Evolutionary conservation across 2,329 filamentous ascomycete genomes (phyloP).

Genomic region (Sclerotinia nivalis): DNA sequence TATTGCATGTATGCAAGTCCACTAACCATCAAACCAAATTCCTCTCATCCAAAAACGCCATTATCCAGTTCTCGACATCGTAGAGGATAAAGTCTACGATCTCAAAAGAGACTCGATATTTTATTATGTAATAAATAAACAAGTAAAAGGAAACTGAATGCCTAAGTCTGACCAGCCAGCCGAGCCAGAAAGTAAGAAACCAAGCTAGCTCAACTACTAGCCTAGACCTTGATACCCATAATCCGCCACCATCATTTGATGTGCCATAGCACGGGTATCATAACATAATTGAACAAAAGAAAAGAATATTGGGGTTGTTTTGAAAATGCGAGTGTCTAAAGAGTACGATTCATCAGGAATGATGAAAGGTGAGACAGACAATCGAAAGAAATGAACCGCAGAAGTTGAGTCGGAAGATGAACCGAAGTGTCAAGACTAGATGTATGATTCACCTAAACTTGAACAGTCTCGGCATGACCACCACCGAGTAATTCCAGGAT

Average conservation of each 20-base stretch:
- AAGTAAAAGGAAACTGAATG: slow-evolving; percentile 23
- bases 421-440: not conserved
- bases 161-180: slow-evolving; percentile 21
- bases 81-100: slow-evolving; percentile 35
- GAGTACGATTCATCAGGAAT: slow-evolving; percentile 20
- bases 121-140: slow-evolving; percentile 20
- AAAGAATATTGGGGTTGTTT: slow-evolving; percentile 29
- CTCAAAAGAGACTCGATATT: slow-evolving; percentile 31
- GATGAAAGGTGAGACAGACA: slow-evolving; percentile 27
- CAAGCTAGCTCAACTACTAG: slow-evolving; percentile 7
- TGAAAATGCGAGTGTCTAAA: slow-evolving; percentile 10
- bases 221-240: slow-evolving; percentile 34
- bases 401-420: slow-evolving; percentile 25
- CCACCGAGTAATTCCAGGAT: slow-evolving; percentile 84
- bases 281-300: slow-evolving; percentile 33
- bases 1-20: slow-evolving; percentile 1
- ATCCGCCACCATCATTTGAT: slow-evolving; percentile 29
- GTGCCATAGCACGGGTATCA: slow-evolving; percentile 41
- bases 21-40: not conserved
- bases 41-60: slow-evolving; percentile 14
- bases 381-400: slow-evolving; percentile 26
- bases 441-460: not conserved
- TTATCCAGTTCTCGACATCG: slow-evolving; percentile 35
- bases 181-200: not conserved
- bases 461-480: slow-evolving; percentile 40